Conservation (phyloP, 2,329 filamentous ascomycete species). For the Myriangium duriaei region DNA sequence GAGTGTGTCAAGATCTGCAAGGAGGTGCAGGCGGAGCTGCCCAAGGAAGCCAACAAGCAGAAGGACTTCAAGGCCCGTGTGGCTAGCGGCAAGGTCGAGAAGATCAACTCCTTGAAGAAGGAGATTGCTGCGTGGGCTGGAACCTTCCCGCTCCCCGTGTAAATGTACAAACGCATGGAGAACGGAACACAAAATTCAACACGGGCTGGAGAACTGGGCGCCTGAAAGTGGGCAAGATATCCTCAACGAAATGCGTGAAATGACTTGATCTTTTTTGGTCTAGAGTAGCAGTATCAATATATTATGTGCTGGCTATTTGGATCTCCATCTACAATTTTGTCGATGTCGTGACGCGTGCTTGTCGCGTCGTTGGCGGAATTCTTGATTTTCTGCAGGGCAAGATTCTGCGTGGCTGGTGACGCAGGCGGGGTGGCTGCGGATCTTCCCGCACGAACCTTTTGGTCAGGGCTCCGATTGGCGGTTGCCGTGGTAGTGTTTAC, state of each 20-base stretch:
- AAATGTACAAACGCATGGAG: conserved; percentile 15
- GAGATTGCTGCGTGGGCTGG: conserved; percentile 82
- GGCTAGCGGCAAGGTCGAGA: conserved; percentile 59
- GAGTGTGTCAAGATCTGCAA: conserved; percentile 79
- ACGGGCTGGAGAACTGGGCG: not conserved
- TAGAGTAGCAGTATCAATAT: no score
- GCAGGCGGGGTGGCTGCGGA: not conserved
- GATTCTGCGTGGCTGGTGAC: not conserved
- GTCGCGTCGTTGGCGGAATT: no score
- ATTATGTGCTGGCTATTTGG: no score
- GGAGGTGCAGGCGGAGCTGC: conserved; percentile 69
- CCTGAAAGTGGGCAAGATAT: conserved; percentile 6
- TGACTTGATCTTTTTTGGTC: conserved; percentile 6
- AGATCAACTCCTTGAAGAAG: conserved; percentile 75
- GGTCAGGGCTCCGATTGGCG: not conserved
- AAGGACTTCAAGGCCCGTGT: conserved; percentile 99
- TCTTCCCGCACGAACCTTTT: not conserved
- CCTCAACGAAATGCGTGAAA: not conserved
- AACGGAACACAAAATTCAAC: not conserved
- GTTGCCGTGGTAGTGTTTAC: conserved; percentile 4
- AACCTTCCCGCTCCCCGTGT: conserved; percentile 83
- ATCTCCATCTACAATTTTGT: no score
- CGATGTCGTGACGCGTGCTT: no score
- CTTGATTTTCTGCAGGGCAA: no score
- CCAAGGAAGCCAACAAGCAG: conserved; percentile 97